Evolutionary conservation across 139 green algal genomes (phyloP).

Genomic region (Coelastrella sp.): DNA sequence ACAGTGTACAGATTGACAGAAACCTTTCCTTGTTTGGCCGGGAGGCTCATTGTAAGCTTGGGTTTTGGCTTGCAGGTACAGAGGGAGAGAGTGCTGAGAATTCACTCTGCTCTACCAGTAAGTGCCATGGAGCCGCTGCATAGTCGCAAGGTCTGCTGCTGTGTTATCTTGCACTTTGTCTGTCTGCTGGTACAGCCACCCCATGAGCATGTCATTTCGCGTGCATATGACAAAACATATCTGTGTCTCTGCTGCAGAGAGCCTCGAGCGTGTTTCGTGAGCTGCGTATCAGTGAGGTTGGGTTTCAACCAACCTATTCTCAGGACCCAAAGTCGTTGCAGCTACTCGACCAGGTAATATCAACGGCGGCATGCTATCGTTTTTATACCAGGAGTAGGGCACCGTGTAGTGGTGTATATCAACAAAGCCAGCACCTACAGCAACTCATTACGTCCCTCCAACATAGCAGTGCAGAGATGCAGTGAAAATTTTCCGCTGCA

Average conservation of each 20-base stretch:
- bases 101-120: slow-evolving; percentile 23
- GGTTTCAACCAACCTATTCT: neutral
- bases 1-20: no score
- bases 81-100: slow-evolving; percentile 20
- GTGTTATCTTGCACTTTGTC: neutral
- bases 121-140: neutral
- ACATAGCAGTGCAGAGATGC: no score
- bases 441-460: no score
- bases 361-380: no score
- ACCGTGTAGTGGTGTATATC: no score
- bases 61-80: slow-evolving; percentile 37
- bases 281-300: neutral
- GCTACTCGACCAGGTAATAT: neutral
- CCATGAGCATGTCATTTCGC: no score
- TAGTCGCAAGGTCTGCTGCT: neutral
- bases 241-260: neutral
- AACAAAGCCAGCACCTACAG: no score
- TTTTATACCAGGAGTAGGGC: no score
- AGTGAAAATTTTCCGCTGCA: no score
- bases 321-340: neutral
- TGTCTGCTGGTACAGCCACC: neutral
- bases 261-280: neutral
- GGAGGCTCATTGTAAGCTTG: no score
- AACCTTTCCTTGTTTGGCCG: no score
- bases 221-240: no score